Conservation (phyloP, 352 stramenopile genomes). For the Phytophthora palmivora region DNA sequence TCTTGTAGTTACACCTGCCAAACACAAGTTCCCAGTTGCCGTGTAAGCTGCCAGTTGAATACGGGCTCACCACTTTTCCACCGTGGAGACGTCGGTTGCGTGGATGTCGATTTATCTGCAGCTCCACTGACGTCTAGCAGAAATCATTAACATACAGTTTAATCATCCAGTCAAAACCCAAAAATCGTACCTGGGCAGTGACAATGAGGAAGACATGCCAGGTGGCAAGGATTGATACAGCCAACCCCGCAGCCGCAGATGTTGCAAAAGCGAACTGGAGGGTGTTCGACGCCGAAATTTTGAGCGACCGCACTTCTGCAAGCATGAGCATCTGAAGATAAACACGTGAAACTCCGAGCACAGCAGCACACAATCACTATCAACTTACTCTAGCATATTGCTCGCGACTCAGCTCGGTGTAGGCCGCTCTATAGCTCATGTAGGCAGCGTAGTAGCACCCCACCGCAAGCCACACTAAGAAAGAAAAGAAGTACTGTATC, state of each 20-base stretch:
- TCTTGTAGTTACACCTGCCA: conserved; percentile 62
- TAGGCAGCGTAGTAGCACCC: conserved; percentile 67
- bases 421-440: conserved; percentile 65
- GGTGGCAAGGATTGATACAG: conserved; percentile 64
- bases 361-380: neutral
- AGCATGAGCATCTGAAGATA: conserved; percentile 37
- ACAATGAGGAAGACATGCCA: conserved; percentile 81
- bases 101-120: conserved; percentile 79
- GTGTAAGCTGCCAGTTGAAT: conserved; percentile 65
- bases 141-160: conserved; percentile 4
- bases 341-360: neutral
- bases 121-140: conserved; percentile 77
- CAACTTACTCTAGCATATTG: conserved; percentile 76
- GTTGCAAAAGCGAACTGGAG: conserved; percentile 82
- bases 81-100: conserved; percentile 56
- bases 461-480: conserved; percentile 70
- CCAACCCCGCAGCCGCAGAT: conserved; percentile 59
- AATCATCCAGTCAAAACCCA: neutral
- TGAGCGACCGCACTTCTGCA: conserved; percentile 20
- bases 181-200: conserved; percentile 79
- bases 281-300: conserved; percentile 35
- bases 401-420: conserved; percentile 49
- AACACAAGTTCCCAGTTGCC: conserved; percentile 87
- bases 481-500: conserved; percentile 77
- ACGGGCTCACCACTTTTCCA: conserved; percentile 66